Conservation (phyloP, 148 eudicot species). For the Drosera capensis region DNA sequence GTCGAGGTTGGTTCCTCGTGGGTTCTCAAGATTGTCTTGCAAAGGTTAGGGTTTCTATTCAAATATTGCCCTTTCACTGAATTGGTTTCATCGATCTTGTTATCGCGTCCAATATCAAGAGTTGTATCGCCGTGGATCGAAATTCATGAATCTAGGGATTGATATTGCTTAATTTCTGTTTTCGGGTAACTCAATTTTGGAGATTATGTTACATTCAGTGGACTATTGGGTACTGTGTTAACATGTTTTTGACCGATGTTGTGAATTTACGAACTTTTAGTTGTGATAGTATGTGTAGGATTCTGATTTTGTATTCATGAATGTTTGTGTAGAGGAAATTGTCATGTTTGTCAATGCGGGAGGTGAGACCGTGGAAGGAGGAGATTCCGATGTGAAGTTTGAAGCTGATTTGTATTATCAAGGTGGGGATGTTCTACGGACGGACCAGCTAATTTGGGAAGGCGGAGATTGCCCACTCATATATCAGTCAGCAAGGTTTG, state of each 20-base stretch:
- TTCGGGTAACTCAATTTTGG: no score
- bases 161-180: no score
- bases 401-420: constrained; percentile 45
- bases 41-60: constrained; percentile 30
- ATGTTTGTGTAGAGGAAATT: constrained; percentile 40
- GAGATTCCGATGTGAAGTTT: constrained; percentile 27
- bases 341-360: constrained; percentile 78
- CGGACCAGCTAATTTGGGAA: constrained; percentile 48
- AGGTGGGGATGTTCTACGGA: constrained; percentile 60
- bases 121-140: no score
- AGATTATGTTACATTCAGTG: no score
- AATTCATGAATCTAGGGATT: no score
- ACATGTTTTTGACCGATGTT: no score
- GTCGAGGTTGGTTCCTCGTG: constrained; percentile 37
- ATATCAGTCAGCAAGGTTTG: constrained; percentile 69
- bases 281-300: background rate
- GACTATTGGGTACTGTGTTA: no score
- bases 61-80: background rate
- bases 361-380: constrained; percentile 21
- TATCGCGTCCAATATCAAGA: background rate
- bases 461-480: constrained; percentile 60
- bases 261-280: no score
- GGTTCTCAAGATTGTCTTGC: constrained; percentile 31
- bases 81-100: background rate
- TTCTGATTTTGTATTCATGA: background rate